These are phyloP conservation scores for Penicillium sp. DNA, from an alignment of 2,329 filamentous ascomycete genomes.

Conservation along the genomic window DNA sequence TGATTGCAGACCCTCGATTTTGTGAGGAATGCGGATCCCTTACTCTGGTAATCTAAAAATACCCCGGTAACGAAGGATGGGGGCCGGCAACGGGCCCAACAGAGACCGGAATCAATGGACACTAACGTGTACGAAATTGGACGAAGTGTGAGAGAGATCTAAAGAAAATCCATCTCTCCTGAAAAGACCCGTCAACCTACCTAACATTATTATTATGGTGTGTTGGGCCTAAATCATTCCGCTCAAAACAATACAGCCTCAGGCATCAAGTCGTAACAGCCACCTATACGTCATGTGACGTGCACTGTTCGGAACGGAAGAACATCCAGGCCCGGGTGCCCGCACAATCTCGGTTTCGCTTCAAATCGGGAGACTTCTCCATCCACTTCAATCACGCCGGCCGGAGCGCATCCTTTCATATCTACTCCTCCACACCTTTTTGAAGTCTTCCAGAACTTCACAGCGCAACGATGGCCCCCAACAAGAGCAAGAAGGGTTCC, in stretches of 20 bases:
- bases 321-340: conserved; percentile 1
- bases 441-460: conserved; percentile 15
- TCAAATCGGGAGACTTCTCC: conserved; percentile 3
- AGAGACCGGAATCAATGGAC: too few species aligned
- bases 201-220: too few species aligned
- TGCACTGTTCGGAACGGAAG: conserved; percentile 4
- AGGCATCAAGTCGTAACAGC: neutral
- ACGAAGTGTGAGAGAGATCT: neutral
- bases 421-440: conserved; percentile 7
- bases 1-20: conserved; percentile 18
- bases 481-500: conserved; percentile 71
- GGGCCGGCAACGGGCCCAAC: too few species aligned
- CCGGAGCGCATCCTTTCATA: conserved; percentile 35
- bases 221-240: too few species aligned
- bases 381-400: conserved; percentile 16
- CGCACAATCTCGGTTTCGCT: conserved; percentile 8
- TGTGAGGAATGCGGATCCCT: conserved; percentile 22
- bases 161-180: too few species aligned
- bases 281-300: neutral
- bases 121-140: too few species aligned
- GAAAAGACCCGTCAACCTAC: too few species aligned
- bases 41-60: conserved; percentile 23
- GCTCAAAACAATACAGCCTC: neutral
- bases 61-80: conserved; percentile 11
- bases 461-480: conserved; percentile 54